Conservation (phyloP, 1,284 basidiomycete species). For the Leccinum subatratum region DNA sequence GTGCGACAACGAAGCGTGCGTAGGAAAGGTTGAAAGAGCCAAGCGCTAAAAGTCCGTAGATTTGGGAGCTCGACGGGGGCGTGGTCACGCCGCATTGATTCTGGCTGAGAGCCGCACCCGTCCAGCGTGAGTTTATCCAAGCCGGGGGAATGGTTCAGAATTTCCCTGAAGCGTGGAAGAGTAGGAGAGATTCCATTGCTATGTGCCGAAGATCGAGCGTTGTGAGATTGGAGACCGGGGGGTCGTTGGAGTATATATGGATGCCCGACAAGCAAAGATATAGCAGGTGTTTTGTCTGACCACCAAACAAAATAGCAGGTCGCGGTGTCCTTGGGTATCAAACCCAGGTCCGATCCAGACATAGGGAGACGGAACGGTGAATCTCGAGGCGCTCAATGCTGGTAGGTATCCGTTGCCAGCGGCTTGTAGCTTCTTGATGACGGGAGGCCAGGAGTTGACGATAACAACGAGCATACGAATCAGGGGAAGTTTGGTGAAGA, state of each 20-base stretch:
- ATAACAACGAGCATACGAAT: slow-evolving; percentile 55
- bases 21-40: slow-evolving; percentile 48
- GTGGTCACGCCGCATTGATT: slow-evolving; percentile 22
- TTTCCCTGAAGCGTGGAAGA: slow-evolving; percentile 44
- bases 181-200: slow-evolving; percentile 46
- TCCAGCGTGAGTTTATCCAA: slow-evolving; percentile 53
- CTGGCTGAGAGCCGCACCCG: slow-evolving; percentile 49
- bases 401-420: slow-evolving; percentile 35
- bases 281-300: slow-evolving; percentile 39
- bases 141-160: slow-evolving; percentile 46
- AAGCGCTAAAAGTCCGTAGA: slow-evolving; percentile 47
- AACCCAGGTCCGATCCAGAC: slow-evolving; percentile 40
- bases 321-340: slow-evolving; percentile 31
- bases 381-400: slow-evolving; percentile 55
- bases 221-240: slow-evolving; percentile 46
- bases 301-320: slow-evolving; percentile 44
- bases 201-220: slow-evolving; percentile 59
- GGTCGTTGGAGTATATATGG: slow-evolving; percentile 49
- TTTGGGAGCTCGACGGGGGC: slow-evolving; percentile 41
- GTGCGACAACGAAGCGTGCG: slow-evolving; percentile 41
- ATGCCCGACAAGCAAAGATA: slow-evolving; percentile 53
- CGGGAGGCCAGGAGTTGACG: slow-evolving; percentile 47
- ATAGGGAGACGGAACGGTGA: slow-evolving; percentile 45
- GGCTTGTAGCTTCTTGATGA: slow-evolving; percentile 44
- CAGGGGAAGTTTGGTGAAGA: slow-evolving; percentile 46